Evolutionary conservation across 306 rosid species (phyloP).

Genomic region (Quercus suber): DNA sequence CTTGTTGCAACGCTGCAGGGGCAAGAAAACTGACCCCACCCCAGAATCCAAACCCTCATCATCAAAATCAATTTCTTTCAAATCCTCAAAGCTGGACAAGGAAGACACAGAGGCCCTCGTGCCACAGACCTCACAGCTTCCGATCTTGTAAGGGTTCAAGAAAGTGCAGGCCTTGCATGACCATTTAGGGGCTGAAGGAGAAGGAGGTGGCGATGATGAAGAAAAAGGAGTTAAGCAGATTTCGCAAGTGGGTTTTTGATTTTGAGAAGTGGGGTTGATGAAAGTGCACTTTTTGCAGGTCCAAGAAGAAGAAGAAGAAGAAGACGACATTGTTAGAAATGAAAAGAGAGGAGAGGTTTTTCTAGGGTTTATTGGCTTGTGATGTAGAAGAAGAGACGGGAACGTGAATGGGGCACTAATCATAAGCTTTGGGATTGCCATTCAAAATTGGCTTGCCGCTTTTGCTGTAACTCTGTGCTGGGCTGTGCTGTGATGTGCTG

Average conservation of each 20-base stretch:
- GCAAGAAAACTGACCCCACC: constrained; percentile 75
- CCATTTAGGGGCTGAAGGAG: constrained; percentile 60
- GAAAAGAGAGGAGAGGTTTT: neutral
- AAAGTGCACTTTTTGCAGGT: constrained; percentile 78
- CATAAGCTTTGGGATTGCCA: neutral
- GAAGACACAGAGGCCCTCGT: constrained; percentile 63
- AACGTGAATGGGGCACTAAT: neutral
- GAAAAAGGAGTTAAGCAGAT: constrained; percentile 48
- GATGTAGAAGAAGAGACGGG: neutral
- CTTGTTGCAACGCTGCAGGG: constrained; percentile 66
- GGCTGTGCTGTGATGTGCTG: neutral
- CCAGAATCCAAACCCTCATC: constrained; percentile 47
- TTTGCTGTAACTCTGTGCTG: neutral
- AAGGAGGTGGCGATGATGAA: constrained; percentile 36
- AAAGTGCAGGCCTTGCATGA: constrained; percentile 91
- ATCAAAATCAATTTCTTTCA: constrained; percentile 25
- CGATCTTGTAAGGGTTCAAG: constrained; percentile 56
- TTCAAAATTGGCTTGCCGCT: neutral
- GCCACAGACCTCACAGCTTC: constrained; percentile 62
- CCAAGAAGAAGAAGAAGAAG: constrained; percentile 38
- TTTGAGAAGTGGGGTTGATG: constrained; percentile 57
- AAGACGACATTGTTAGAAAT: constrained; percentile 37
- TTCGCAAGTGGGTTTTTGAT: constrained; percentile 53
- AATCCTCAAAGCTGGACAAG: constrained; percentile 53
- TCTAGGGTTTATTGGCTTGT: neutral